Conservation (phyloP, 2,329 filamentous ascomycete species). For the Drechslera avenae region DNA sequence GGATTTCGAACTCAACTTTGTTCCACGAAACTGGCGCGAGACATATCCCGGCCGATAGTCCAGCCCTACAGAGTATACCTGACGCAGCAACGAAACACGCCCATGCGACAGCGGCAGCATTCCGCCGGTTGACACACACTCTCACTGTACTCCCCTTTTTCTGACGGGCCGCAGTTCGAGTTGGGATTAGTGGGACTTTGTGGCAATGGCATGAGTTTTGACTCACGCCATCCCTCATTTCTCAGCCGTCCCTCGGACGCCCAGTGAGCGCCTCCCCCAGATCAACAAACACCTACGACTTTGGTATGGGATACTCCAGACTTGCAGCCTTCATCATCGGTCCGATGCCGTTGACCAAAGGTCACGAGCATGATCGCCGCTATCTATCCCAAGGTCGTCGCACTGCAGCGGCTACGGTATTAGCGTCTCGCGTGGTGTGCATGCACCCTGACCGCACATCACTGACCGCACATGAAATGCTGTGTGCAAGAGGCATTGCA, state of each 20-base stretch:
- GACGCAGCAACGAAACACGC: constrained; percentile 7
- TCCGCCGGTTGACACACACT: not conserved
- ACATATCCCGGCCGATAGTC: not conserved
- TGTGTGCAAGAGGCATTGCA: not conserved
- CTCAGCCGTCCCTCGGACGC: not conserved
- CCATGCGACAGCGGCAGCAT: not conserved
- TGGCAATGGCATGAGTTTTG: constrained; percentile 1
- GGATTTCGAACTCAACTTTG: not conserved
- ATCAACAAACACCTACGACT: constrained; percentile 1
- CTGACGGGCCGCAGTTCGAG: not conserved
- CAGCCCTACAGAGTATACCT: constrained; percentile 9
- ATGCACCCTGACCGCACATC: constrained; percentile 1
- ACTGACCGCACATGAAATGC: not conserved
- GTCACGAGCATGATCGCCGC: not conserved
- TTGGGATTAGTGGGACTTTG: not conserved
- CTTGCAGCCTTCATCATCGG: not conserved
- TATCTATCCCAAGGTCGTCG: not conserved
- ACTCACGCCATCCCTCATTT: not conserved
- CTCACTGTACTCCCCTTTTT: not conserved
- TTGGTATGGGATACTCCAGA: not conserved
- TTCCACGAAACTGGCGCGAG: not conserved
- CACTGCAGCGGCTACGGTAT: not conserved
- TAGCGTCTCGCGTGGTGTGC: not conserved
- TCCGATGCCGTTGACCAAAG: not conserved
- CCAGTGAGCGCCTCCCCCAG: not conserved